These are phyloP conservation scores for Salvia splendens DNA, from an alignment of 257 asterid genomes.

Conservation along the genomic window DNA sequence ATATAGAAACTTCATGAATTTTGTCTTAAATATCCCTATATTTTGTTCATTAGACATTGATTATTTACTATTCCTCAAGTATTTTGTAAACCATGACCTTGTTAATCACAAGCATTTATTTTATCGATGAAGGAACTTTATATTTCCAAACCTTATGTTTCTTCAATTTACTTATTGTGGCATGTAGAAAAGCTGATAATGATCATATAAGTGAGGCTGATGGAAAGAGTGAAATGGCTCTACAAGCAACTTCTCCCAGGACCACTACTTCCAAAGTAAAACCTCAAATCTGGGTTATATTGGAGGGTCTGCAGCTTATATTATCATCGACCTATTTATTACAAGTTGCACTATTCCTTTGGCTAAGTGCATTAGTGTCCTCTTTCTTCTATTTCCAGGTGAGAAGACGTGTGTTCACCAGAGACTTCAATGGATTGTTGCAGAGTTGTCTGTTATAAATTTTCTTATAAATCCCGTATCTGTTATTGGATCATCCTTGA, in stretches of 20 bases:
- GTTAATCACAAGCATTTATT: background rate
- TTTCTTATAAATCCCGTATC: conserved; percentile 23
- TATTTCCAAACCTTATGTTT: conserved; percentile 21
- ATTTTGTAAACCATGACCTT: background rate
- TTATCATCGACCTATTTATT: conserved; percentile 76
- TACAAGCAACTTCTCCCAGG: conserved; percentile 55
- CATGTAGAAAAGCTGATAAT: conserved; percentile 58
- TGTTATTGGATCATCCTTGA: conserved; percentile 22
- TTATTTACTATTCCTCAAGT: background rate
- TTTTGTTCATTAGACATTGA: background rate
- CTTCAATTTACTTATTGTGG: conserved; percentile 34
- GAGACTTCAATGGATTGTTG: conserved; percentile 1
- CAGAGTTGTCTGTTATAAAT: background rate
- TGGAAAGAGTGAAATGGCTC: conserved; percentile 46
- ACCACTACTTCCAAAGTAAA: conserved; percentile 45
- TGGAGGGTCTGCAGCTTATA: conserved; percentile 89
- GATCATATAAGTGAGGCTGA: conserved; percentile 43
- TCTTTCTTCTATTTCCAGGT: conserved; percentile 99
- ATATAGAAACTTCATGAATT: background rate
- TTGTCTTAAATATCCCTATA: conserved; percentile 6
- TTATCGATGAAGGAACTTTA: conserved; percentile 27
- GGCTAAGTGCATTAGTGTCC: conserved; percentile 91
- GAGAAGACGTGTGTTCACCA: conserved; percentile 25
- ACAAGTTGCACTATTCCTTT: conserved; percentile 80
- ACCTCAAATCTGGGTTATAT: conserved; percentile 75